These are phyloP conservation scores for Ogataea hybrid DNA, from an alignment of 1,139 yeast species.

Conservation along the genomic window DNA sequence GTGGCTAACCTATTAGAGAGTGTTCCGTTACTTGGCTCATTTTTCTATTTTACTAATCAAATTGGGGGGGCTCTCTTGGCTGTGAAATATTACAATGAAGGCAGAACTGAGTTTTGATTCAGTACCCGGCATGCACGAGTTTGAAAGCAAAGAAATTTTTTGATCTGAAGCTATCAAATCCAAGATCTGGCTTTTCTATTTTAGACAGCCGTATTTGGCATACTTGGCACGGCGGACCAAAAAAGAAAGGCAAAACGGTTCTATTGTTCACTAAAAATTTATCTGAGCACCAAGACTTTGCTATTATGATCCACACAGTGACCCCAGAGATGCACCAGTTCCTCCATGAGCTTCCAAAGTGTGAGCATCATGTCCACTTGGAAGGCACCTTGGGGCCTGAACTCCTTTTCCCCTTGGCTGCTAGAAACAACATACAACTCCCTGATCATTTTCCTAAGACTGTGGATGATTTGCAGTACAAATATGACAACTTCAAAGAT, in stretches of 20 bases:
- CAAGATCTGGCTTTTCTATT: not conserved
- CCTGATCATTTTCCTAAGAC: constrained; percentile 58
- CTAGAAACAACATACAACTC: constrained; percentile 53
- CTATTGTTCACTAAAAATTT: constrained; percentile 4
- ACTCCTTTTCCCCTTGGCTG: constrained; percentile 62
- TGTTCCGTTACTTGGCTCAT: constrained; percentile 54
- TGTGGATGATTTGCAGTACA: constrained; percentile 42
- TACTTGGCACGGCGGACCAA: not conserved
- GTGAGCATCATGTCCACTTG: constrained; percentile 79
- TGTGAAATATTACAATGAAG: constrained; percentile 23
- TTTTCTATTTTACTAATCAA: constrained; percentile 65
- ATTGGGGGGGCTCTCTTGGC: constrained; percentile 77
- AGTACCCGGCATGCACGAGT: not conserved
- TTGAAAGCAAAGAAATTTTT: not conserved
- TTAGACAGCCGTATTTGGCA: not conserved
- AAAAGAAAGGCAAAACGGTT: constrained; percentile 1
- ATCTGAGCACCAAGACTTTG: not conserved
- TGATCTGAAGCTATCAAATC: not conserved
- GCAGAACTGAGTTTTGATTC: constrained; percentile 18
- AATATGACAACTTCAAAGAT: constrained; percentile 61
- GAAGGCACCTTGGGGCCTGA: constrained; percentile 81
- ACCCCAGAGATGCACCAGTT: constrained; percentile 37
- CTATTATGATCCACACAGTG: constrained; percentile 19
- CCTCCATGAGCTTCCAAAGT: constrained; percentile 68
- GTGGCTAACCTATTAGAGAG: constrained; percentile 57